Evolutionary conservation across 305 asterid species (phyloP), one percentile per base, ranked within the genome.

Genomic region (Fraxinus ornus): DNA sequence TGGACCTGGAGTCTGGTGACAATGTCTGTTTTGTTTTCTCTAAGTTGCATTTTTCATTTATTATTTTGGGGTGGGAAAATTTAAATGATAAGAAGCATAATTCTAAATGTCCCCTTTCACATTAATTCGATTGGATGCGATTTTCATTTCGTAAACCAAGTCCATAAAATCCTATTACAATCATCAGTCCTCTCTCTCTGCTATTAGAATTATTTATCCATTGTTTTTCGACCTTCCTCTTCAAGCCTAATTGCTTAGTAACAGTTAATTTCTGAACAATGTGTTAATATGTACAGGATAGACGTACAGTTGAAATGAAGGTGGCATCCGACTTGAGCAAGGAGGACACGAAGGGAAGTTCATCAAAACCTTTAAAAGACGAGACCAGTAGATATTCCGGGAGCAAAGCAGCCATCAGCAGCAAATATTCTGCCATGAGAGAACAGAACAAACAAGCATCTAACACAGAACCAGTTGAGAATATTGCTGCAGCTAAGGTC

Each of bases 1-100:
- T 86, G 85, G 98, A 96, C 92, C 83, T 94, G 44, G 99, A 96
- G 84, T 89, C 97, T 28, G 97, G 92, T 78, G 80, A 62, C 83
- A 85, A 64, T 19, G 98, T 94, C 93, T 81, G 94, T 83, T 66
- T 77, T 85, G 72, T 83, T 44, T 44, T 44, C 52, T 44, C 52
- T 0, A 12, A 44, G 52, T 10, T 75, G 82, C 74, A 73, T 83
- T 71, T 76, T 62, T 35, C 19, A 6, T n/a, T 80, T 32, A 7
- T 36, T 71, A 24, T 81, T 36, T 57, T 41, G 19, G 4, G 36
- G 82, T 39, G 15, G 47, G 76, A 71, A 47, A 22, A 24, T 68
- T 17, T 52, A 70, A 0, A 9, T 47, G 73, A 41, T 44, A 5
- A 13, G 30, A 81, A 52, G 37, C 66, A 60, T 35, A 44, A 44